Evolutionary conservation across 306 rosid species (phyloP).

Genomic region (Spatholobus suberectus): DNA sequence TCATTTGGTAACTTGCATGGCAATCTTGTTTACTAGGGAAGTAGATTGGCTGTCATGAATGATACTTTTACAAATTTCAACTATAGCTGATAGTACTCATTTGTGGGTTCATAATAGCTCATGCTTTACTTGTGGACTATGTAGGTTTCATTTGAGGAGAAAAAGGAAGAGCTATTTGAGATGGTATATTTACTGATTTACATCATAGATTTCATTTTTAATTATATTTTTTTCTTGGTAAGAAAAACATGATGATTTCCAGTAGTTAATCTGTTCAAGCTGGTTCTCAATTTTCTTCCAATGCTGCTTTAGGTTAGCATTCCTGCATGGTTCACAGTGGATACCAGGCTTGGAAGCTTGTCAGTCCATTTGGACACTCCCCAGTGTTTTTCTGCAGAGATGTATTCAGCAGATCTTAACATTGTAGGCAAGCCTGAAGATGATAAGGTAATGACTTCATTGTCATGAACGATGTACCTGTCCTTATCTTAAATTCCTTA

Average conservation of each 20-base stretch:
- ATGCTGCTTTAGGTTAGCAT: conserved; percentile 85
- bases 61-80: conserved; percentile 42
- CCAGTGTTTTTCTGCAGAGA: conserved; percentile 96
- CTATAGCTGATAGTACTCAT: conserved; percentile 29
- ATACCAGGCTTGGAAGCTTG: conserved; percentile 95
- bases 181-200: conserved; percentile 65
- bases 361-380: conserved; percentile 96
- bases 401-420: conserved; percentile 94
- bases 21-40: conserved; percentile 30
- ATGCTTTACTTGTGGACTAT: conserved; percentile 46
- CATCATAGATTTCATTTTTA: conserved; percentile 1
- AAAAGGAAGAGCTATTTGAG: conserved; percentile 93
- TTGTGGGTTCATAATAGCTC: conserved; percentile 26
- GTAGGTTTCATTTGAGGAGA: conserved; percentile 90
- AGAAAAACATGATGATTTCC: background rate
- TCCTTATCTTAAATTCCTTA: conserved; percentile 16
- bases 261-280: conserved; percentile 36
- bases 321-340: conserved; percentile 98
- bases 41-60: conserved; percentile 14
- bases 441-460: conserved; percentile 73
- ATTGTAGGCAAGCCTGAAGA: conserved; percentile 96
- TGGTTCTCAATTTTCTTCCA: conserved; percentile 39
- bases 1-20: conserved; percentile 36
- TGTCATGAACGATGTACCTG: conserved; percentile 15
- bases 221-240: background rate